Base-by-base conservation (phyloP, 805 yeast species). In the Grigorovia yakushimaensis region DNA sequence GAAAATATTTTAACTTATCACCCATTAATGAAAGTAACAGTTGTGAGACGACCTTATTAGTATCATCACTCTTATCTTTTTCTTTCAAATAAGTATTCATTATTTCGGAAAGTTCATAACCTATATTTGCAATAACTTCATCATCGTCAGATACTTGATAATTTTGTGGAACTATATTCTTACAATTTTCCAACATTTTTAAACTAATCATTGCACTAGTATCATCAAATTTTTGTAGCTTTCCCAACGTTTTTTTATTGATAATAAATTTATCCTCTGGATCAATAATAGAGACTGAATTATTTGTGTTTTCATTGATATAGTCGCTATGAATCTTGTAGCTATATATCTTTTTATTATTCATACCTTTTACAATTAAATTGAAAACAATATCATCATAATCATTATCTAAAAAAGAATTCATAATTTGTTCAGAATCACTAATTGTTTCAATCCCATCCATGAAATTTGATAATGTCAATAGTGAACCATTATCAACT, bases 121-220 rank as follows among this genome's bases (percentile, higher is more conserved):
- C 67, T 48, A 55, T 58, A 1, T 50, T 46, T 50, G 62, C 64
- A 18, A 62, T 54, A 5, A 45, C 22, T 24, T 54, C 52, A 40
- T 49, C 48, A 17, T 55, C 58, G 9, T 45, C 20, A 22, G 21
- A 17, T 8, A 22, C 44, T 18, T 43, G 21, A 22, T 44, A 44
- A 13, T 21, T 18, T 13, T 38, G 15, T 18, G 47, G 47, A 17
- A 36, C 11, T 9, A 18, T 17, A 22, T 41, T 27, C 18, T n/a
- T 8, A 18, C 19, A 27, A 4, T 18, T 41, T 27, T 41, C 22
- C 5, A 41, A 41, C 11, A 41, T n/a, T 19, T 35, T 27, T 19
- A n/a, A n/a, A 15, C 37, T 36, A 3, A 41, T n/a, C 19, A 10
- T 7, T 4, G 33, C 22, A 35, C 13, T 20, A 5, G 4, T 20